Conservation (phyloP, 306 rosid genomes). For the Fragaria iinumae region DNA sequence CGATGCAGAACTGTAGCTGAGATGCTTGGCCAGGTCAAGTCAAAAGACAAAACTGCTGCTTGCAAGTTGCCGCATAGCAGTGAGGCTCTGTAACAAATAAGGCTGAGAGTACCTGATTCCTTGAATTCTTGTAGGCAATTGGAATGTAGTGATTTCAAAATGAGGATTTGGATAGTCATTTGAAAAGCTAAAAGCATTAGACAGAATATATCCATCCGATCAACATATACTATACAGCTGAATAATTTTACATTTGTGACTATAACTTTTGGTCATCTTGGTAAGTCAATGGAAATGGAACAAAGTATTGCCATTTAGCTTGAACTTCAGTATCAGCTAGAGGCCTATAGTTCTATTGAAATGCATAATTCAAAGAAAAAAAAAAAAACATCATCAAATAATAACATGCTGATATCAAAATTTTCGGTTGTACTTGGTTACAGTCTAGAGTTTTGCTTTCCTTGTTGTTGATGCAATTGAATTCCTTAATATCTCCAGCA, state of each 20-base stretch:
- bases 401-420: not conserved
- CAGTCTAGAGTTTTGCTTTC: not conserved
- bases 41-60: constrained; percentile 57
- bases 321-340: not conserved
- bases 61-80: constrained; percentile 70
- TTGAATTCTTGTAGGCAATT: not conserved
- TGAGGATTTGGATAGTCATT: not conserved
- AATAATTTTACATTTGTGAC: not conserved
- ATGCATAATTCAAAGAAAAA: not conserved
- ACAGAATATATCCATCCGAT: not conserved
- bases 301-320: not conserved
- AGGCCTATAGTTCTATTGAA: not conserved
- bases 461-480: not conserved
- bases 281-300: not conserved
- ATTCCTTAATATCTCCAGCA: not conserved
- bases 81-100: constrained; percentile 21
- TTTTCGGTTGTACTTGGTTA: not conserved
- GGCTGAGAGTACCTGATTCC: no score
- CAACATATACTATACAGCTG: not conserved
- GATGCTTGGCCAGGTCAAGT: constrained; percentile 74
- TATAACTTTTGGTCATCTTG: not conserved
- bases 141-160: not conserved
- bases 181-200: not conserved
- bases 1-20: constrained; percentile 86
- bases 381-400: not conserved